phyloP scores from a whole-genome alignment of 176 grass and related monocot species.

The Carex kokanica region DNA sequence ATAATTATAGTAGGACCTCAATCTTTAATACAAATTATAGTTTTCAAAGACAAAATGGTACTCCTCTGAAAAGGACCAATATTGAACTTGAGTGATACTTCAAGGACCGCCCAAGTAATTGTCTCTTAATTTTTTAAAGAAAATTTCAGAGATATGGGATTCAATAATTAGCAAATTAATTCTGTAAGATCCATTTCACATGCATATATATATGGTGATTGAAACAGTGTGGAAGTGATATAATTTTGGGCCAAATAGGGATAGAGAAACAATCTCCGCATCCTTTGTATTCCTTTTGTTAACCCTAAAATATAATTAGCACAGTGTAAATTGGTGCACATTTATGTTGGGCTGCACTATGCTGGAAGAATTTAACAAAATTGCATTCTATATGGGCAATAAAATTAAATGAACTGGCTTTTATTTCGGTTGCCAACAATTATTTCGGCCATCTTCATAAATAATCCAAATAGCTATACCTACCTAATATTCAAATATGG shows the following conservation, averaged over 20 bases:
- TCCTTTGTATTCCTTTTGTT: slow-evolving; percentile 10
- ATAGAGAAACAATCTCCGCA: background rate
- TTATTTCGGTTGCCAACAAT: slow-evolving; percentile 20
- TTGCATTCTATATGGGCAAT: background rate
- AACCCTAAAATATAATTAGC: background rate
- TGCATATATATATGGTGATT: background rate
- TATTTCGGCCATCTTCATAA: slow-evolving; percentile 22
- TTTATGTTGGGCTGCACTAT: slow-evolving; percentile 5
- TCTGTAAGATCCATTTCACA: background rate
- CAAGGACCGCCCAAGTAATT: background rate
- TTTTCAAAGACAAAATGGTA: background rate
- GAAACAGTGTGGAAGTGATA: background rate
- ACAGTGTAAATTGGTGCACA: slow-evolving; percentile 1
- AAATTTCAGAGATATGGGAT: background rate
- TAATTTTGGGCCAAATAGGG: background rate
- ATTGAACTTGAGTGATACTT: background rate
- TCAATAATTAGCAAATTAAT: background rate
- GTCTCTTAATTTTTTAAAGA: background rate
- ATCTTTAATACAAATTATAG: background rate
- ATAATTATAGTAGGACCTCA: background rate
- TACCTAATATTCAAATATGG: slow-evolving; percentile 5
- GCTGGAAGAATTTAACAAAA: background rate
- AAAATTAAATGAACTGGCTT: slow-evolving; percentile 1
- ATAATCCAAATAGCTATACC: background rate
- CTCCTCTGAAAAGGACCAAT: background rate